Evolutionary conservation across 768 basidiomycete species (phyloP).

Genomic region (Dictyophora rubrovolvata): DNA sequence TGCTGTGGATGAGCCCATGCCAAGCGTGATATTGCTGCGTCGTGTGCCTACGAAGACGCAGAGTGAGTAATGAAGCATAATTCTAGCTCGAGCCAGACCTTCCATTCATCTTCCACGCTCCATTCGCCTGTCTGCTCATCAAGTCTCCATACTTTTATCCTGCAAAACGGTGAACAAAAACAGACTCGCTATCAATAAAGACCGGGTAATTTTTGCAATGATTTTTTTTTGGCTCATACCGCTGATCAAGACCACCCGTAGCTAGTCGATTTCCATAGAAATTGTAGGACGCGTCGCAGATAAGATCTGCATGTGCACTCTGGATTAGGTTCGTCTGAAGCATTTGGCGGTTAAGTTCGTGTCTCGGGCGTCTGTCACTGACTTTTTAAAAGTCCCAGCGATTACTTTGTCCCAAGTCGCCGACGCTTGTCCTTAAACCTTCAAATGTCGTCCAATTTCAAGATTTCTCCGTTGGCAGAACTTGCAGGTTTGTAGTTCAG

Average conservation of each 20-base stretch:
- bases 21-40: constrained; percentile 75
- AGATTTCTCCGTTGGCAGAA: too few relatives aligned
- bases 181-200: constrained; percentile 9
- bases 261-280: constrained; percentile 80
- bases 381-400: too few relatives aligned
- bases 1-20: constrained; percentile 93
- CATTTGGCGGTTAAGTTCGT: constrained; percentile 30
- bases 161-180: too few relatives aligned
- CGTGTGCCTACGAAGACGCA: constrained; percentile 65
- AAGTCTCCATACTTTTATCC: constrained; percentile 80
- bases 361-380: neutral
- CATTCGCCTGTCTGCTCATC: constrained; percentile 66
- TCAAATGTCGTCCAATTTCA: too few relatives aligned
- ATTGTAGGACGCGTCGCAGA: constrained; percentile 83
- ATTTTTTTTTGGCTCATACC: constrained; percentile 29
- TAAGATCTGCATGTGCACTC: constrained; percentile 68
- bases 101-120: constrained; percentile 85
- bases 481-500: too few relatives aligned
- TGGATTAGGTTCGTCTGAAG: constrained; percentile 73
- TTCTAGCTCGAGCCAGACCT: constrained; percentile 35
- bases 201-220: constrained; percentile 15
- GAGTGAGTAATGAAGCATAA: neutral
- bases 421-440: too few relatives aligned
- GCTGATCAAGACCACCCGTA: constrained; percentile 74
- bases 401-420: too few relatives aligned